A percentile compares a stretch with the other conserved stretches of the same genome.
Conservation (phyloP, 129 eudicot genomes). For the Flaveria trinervia region DNA sequence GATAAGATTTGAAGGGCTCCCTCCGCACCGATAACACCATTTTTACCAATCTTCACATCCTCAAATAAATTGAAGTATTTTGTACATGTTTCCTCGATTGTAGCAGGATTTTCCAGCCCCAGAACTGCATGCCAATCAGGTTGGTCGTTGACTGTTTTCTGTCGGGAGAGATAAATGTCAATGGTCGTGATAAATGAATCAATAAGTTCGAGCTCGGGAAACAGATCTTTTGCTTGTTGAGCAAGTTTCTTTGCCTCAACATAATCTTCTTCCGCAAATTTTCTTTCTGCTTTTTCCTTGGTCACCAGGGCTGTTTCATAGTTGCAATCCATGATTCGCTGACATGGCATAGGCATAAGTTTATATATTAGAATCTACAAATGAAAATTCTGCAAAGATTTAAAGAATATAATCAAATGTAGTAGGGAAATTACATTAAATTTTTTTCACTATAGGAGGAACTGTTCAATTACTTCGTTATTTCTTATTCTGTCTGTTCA, state of each 20-base stretch:
- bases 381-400: background rate
- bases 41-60: background rate
- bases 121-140: slow-evolving; percentile 14
- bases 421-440: no score
- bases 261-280: slow-evolving; percentile 1
- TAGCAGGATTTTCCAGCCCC: background rate
- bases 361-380: slow-evolving; percentile 1
- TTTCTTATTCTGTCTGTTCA: no score
- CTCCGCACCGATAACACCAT: slow-evolving; percentile 12
- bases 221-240: background rate
- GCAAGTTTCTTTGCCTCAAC: slow-evolving; percentile 12
- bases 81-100: slow-evolving; percentile 6
- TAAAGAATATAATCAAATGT: no score
- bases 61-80: background rate
- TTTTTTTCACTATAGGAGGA: no score
- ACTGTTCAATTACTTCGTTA: no score
- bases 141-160: background rate
- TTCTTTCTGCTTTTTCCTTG: slow-evolving; percentile 1
- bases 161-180: background rate
- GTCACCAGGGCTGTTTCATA: background rate
- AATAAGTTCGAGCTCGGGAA: background rate
- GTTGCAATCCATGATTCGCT: slow-evolving; percentile 14
- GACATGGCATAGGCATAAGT: background rate
- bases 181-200: slow-evolving; percentile 4
- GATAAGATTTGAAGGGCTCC: slow-evolving; percentile 26